Conservation (phyloP, 179 eudicot genomes). For the Nepenthes alata region DNA sequence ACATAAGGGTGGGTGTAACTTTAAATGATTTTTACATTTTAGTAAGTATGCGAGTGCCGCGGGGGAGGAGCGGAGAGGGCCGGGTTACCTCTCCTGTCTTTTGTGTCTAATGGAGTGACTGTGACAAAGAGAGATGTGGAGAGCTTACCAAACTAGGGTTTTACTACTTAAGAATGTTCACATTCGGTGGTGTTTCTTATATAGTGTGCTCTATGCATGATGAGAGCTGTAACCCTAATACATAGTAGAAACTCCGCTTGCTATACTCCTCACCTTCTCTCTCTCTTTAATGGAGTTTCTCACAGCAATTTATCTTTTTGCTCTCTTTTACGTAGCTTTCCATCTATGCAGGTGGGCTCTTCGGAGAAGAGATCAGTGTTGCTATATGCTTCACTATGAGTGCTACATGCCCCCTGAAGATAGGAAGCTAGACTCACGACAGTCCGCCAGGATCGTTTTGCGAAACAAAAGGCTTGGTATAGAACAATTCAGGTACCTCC, state of each 20-base stretch:
- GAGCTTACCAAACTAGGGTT: slow-evolving; percentile 6
- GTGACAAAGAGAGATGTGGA: slow-evolving; percentile 2
- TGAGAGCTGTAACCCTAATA: not conserved
- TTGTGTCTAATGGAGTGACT: too few species aligned
- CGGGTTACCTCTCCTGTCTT: too few species aligned
- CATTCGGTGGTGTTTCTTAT: slow-evolving; percentile 10
- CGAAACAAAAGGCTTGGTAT: slow-evolving; percentile 35
- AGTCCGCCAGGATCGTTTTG: slow-evolving; percentile 20
- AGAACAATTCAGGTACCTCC: slow-evolving; percentile 40
- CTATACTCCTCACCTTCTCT: not conserved
- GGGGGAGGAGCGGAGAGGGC: too few species aligned
- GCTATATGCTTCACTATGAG: slow-evolving; percentile 55
- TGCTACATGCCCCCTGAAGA: slow-evolving; percentile 49
- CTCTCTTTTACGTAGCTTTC: slow-evolving; percentile 22
- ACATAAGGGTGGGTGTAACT: slow-evolving; percentile 1
- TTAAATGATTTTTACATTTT: too few species aligned
- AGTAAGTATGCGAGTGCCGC: too few species aligned
- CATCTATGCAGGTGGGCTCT: slow-evolving; percentile 16
- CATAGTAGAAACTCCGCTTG: slow-evolving; percentile 2
- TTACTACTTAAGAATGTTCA: not conserved
- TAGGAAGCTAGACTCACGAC: slow-evolving; percentile 31
- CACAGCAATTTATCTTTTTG: slow-evolving; percentile 23
- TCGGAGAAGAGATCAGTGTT: slow-evolving; percentile 20
- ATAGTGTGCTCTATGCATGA: slow-evolving; percentile 10
- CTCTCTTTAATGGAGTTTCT: slow-evolving; percentile 27